Conservation (phyloP, 2,329 filamentous ascomycete species). For the Parastagonospora nodorum region DNA sequence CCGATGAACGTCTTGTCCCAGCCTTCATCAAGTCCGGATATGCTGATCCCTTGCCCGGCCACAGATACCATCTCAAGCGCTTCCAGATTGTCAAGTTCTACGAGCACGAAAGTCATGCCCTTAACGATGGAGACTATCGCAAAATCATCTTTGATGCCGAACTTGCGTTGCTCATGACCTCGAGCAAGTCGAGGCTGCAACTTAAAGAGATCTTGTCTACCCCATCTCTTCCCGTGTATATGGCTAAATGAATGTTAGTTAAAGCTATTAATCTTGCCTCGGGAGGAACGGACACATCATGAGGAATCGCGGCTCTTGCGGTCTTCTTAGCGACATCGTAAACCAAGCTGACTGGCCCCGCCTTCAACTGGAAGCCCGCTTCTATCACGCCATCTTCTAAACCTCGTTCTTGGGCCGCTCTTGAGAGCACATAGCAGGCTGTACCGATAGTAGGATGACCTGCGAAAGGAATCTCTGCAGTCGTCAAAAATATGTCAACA, state of each 20-base stretch:
- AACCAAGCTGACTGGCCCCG: constrained; percentile 50
- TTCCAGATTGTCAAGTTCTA: constrained; percentile 65
- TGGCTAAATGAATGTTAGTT: constrained; percentile 22
- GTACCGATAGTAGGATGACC: constrained; percentile 63
- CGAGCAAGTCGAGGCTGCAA: constrained; percentile 45
- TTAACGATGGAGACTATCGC: constrained; percentile 62
- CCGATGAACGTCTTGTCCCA: constrained; percentile 62
- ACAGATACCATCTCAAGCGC: constrained; percentile 56
- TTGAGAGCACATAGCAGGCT: constrained; percentile 53
- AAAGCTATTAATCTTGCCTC: not conserved
- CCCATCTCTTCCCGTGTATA: constrained; percentile 32
- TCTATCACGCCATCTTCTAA: constrained; percentile 30
- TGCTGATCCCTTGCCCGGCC: constrained; percentile 31
- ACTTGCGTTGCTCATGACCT: constrained; percentile 14
- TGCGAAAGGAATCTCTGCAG: constrained; percentile 60
- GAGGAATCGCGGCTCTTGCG: constrained; percentile 69
- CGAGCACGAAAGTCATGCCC: constrained; percentile 74
- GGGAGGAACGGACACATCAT: constrained; percentile 59
- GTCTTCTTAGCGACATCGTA: constrained; percentile 48
- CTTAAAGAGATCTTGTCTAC: constrained; percentile 28
- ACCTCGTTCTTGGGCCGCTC: constrained; percentile 26
- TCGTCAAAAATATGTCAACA: constrained; percentile 61
- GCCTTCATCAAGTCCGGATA: constrained; percentile 49
- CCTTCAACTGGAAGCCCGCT: constrained; percentile 50
- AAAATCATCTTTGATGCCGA: constrained; percentile 26